A percentile compares a stretch with the other conserved stretches of the same genome.
phyloP scores from a whole-genome alignment of 2,329 filamentous ascomycete genomes.

The Neoscytalidium dimidiatum region DNA sequence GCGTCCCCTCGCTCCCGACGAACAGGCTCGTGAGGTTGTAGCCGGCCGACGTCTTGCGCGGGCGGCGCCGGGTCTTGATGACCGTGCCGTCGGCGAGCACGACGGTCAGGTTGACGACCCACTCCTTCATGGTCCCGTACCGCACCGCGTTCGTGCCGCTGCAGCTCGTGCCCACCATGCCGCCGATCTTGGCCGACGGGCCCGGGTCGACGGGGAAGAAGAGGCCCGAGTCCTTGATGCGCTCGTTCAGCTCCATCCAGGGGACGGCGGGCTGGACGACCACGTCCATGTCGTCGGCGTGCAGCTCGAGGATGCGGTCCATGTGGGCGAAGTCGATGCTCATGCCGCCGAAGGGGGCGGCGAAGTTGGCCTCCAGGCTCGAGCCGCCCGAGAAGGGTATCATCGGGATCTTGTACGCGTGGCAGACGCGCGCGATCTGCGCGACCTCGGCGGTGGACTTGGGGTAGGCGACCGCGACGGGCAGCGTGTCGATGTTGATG shows the following conservation, averaged over 20 bases:
- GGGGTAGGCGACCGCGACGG: constrained; percentile 67
- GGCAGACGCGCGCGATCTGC: constrained; percentile 68
- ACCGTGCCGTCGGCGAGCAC: constrained; percentile 77
- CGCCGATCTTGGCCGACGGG: constrained; percentile 73
- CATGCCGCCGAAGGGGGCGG: constrained; percentile 81
- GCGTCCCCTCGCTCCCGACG: constrained; percentile 77
- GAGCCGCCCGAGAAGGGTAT: constrained; percentile 83
- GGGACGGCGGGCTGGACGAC: constrained; percentile 88
- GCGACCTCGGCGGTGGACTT: constrained; percentile 65
- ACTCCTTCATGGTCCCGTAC: constrained; percentile 87
- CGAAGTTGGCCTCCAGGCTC: constrained; percentile 87
- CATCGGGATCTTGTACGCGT: constrained; percentile 79
- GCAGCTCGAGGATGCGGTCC: constrained; percentile 77
- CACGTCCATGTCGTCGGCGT: constrained; percentile 88
- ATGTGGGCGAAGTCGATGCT: constrained; percentile 88
- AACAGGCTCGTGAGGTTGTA: constrained; percentile 83
- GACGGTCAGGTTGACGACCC: constrained; percentile 81
- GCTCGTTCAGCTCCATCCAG: constrained; percentile 88
- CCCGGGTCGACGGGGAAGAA: constrained; percentile 93
- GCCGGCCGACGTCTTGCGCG: constrained; percentile 75
- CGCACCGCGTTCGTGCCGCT: constrained; percentile 76
- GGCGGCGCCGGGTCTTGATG: constrained; percentile 77
- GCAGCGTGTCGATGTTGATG: constrained; percentile 64
- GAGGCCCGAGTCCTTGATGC: constrained; percentile 70
- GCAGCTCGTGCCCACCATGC: constrained; percentile 78